Conservation (phyloP, 2,329 filamentous ascomycete species). For the Magnaporthales sp. region DNA sequence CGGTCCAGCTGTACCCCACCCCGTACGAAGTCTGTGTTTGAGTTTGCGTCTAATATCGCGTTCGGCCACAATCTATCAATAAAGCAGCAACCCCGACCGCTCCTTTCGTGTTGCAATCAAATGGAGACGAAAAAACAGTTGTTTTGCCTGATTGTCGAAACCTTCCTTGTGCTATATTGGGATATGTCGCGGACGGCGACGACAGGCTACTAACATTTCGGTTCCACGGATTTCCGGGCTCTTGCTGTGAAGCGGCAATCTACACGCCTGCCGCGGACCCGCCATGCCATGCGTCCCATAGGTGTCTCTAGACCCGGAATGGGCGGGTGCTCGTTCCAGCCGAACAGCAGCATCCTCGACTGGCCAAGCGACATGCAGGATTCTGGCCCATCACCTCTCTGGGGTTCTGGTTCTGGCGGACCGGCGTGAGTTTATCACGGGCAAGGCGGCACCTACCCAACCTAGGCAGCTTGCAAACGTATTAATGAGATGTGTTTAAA, state of each 20-base stretch:
- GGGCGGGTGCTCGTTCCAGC: slow-evolving; percentile 27
- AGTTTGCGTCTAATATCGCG: background rate
- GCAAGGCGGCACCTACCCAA: slow-evolving; percentile 6
- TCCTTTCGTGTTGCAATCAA: too few species aligned
- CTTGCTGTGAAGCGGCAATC: slow-evolving; percentile 25
- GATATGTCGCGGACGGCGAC: slow-evolving; percentile 20
- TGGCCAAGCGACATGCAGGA: slow-evolving; percentile 24
- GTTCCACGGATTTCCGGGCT: slow-evolving; percentile 33
- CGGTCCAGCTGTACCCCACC: background rate
- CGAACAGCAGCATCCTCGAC: slow-evolving; percentile 21
- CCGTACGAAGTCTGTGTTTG: too few species aligned
- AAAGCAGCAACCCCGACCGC: too few species aligned
- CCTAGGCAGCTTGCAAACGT: slow-evolving; percentile 5
- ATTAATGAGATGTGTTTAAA: slow-evolving; percentile 3
- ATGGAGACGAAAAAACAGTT: background rate
- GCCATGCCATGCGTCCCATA: slow-evolving; percentile 23
- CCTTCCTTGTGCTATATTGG: slow-evolving; percentile 31
- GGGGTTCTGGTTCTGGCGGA: too few species aligned
- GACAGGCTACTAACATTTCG: slow-evolving; percentile 18
- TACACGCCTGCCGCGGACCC: slow-evolving; percentile 17
- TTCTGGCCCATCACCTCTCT: slow-evolving; percentile 18
- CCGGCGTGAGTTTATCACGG: too few species aligned
- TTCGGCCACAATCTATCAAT: background rate
- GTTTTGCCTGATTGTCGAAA: slow-evolving; percentile 28
- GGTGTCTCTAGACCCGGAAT: slow-evolving; percentile 32